A percentile compares a stretch with the other conserved stretches of the same genome.
phyloP scores from a whole-genome alignment of 768 basidiomycete genomes.

The Trametes coccinea region DNA sequence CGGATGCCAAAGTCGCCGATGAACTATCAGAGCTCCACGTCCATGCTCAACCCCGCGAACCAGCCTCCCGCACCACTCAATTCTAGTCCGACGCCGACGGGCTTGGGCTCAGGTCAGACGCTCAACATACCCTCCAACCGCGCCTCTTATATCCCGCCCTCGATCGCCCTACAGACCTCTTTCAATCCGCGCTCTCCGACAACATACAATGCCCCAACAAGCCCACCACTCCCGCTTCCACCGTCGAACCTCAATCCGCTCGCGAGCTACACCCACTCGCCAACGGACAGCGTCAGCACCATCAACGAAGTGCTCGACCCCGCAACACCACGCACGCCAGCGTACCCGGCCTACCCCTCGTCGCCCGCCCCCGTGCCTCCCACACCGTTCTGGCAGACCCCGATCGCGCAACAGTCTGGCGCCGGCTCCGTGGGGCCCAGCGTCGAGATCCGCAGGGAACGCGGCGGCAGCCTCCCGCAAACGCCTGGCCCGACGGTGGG shows the following conservation, averaged over 20 bases:
- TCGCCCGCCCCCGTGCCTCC: slow-evolving; percentile 54
- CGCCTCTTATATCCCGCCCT: slow-evolving; percentile 36
- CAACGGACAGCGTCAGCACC: slow-evolving; percentile 25
- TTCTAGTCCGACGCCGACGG: slow-evolving; percentile 21
- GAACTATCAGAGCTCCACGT: slow-evolving; percentile 33
- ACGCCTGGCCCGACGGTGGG: slow-evolving; percentile 59
- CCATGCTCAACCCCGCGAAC: slow-evolving; percentile 34
- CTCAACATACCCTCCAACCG: slow-evolving; percentile 13
- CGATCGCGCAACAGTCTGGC: slow-evolving; percentile 51
- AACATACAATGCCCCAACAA: slow-evolving; percentile 46
- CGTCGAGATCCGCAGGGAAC: slow-evolving; percentile 68
- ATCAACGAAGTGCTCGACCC: slow-evolving; percentile 18
- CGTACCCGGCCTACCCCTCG: slow-evolving; percentile 57
- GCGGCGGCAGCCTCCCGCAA: slow-evolving; percentile 45
- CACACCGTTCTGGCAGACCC: slow-evolving; percentile 53
- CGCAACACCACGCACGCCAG: slow-evolving; percentile 55
- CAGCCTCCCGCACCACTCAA: slow-evolving; percentile 23
- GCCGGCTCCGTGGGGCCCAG: slow-evolving; percentile 51
- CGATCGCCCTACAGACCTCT: slow-evolving; percentile 36
- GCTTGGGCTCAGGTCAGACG: slow-evolving; percentile 10
- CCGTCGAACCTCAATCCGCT: slow-evolving; percentile 29
- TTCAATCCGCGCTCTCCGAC: slow-evolving; percentile 45
- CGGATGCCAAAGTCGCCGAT: slow-evolving; percentile 30
- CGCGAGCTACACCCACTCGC: slow-evolving; percentile 6
- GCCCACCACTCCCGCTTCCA: slow-evolving; percentile 32